phyloP scores from a whole-genome alignment of 305 asterid genomes.

The Plantago rigida region DNA sequence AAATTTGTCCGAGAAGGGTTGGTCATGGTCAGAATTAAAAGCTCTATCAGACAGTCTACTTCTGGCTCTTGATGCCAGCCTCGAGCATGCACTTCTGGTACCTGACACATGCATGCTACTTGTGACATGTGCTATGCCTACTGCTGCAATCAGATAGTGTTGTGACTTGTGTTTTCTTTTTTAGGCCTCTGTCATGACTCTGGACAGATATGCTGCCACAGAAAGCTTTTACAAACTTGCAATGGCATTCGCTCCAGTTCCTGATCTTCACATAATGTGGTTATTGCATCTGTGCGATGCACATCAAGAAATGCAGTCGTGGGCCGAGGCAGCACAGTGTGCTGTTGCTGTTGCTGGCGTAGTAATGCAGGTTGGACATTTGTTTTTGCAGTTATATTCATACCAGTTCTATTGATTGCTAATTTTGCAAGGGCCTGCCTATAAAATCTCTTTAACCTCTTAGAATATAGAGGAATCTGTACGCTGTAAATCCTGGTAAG shows the following conservation, averaged over 20 bases:
- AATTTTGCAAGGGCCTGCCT: too few relatives aligned
- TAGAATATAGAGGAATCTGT: too few relatives aligned
- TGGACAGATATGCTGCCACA: conserved; percentile 91
- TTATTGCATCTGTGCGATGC: conserved; percentile 92
- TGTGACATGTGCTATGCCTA: conserved; percentile 18
- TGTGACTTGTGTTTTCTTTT: conserved; percentile 22
- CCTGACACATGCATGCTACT: conserved; percentile 27
- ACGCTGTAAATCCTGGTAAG: too few relatives aligned
- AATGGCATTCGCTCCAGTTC: conserved; percentile 97
- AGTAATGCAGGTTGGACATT: conserved; percentile 71
- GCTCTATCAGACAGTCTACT: conserved; percentile 73
- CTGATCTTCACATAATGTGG: conserved; percentile 99
- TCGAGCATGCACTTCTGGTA: conserved; percentile 92
- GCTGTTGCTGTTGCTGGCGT: conserved; percentile 99
- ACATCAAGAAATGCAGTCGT: conserved; percentile 99
- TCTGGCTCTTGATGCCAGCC: conserved; percentile 97
- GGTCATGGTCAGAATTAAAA: conserved; percentile 85
- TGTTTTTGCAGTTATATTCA: conserved; percentile 14
- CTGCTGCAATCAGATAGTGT: conserved; percentile 10
- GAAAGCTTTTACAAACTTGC: conserved; percentile 97
- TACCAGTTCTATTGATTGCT: conserved; percentile 8
- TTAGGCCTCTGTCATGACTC: conserved; percentile 82
- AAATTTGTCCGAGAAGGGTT: conserved; percentile 43
- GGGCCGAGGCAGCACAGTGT: conserved; percentile 99
- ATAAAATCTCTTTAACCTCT: too few relatives aligned